phyloP scores from a whole-genome alignment of 768 basidiomycete genomes.

The Lactarius sanguifluus region DNA sequence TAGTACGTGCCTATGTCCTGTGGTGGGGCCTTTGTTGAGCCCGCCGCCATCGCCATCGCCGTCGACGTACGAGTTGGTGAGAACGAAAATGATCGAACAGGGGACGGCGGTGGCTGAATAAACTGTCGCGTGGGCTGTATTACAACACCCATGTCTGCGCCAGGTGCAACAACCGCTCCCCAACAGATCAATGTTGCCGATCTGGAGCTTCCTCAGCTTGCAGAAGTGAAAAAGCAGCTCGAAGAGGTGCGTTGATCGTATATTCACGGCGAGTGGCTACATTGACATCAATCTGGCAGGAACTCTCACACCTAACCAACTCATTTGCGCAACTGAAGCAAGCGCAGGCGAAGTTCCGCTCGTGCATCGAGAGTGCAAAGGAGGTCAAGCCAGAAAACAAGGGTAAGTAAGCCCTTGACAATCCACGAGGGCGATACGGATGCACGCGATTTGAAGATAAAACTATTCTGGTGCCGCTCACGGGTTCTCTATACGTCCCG shows the following conservation, averaged over 20 bases:
- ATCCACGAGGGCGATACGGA: neutral
- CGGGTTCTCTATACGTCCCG: slow-evolving; percentile 93
- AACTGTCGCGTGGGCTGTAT: neutral
- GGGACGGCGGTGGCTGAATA: neutral
- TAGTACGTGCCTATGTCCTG: slow-evolving; percentile 18
- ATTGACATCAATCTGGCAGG: slow-evolving; percentile 46
- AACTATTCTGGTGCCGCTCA: slow-evolving; percentile 87
- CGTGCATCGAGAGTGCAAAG: slow-evolving; percentile 77
- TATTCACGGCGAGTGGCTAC: neutral
- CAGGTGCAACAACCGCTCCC: slow-evolving; percentile 32
- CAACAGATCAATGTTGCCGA: slow-evolving; percentile 81
- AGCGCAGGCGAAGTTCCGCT: slow-evolving; percentile 89
- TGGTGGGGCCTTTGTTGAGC: slow-evolving; percentile 8
- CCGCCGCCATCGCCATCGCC: slow-evolving; percentile 10
- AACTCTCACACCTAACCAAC: slow-evolving; percentile 86
- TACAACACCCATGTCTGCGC: too few relatives aligned
- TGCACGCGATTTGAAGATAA: slow-evolving; percentile 61
- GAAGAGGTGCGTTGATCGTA: slow-evolving; percentile 59
- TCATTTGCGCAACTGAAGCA: slow-evolving; percentile 92
- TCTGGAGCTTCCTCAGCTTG: slow-evolving; percentile 81
- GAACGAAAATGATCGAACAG: neutral
- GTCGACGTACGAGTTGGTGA: neutral
- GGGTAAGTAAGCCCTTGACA: slow-evolving; percentile 37
- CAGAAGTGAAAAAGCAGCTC: slow-evolving; percentile 86
- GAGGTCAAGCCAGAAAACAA: slow-evolving; percentile 73